Evolutionary conservation across 192 early-diverging fungal genomes (phyloP).

Genomic region (Coemansia reversa): DNA sequence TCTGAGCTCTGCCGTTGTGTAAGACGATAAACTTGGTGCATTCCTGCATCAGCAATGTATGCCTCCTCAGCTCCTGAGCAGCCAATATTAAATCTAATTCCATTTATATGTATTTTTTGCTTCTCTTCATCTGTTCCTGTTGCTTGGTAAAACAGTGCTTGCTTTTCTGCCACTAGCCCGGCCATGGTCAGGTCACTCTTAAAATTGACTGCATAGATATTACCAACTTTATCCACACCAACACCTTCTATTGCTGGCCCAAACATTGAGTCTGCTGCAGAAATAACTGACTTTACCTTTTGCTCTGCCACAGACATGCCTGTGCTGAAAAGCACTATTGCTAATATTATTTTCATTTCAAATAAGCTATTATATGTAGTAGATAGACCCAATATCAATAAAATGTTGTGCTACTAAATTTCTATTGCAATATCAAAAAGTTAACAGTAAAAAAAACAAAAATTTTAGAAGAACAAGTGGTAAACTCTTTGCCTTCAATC

Average conservation of each 20-base stretch:
- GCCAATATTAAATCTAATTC: conserved; percentile 48
- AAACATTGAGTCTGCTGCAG: conserved; percentile 28
- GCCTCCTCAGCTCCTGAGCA: conserved; percentile 27
- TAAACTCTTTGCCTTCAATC: too few relatives aligned
- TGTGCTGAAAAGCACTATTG: not conserved
- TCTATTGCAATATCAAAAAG: not conserved
- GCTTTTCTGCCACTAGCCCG: conserved; percentile 13
- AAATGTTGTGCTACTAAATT: not conserved
- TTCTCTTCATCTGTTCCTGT: not conserved
- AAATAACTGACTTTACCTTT: not conserved
- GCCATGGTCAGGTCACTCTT: conserved; percentile 17
- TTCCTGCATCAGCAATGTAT: conserved; percentile 41
- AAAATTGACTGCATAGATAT: conserved; percentile 54
- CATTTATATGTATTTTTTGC: conserved; percentile 46
- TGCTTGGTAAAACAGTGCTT: conserved; percentile 32
- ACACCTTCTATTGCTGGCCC: conserved; percentile 58
- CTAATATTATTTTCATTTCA: not conserved
- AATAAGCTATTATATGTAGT: not conserved
- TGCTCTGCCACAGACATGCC: not conserved
- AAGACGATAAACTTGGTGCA: conserved; percentile 45
- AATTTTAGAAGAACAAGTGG: too few relatives aligned
- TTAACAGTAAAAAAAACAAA: too few relatives aligned
- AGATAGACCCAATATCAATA: not conserved
- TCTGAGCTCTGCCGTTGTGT: conserved; percentile 6
- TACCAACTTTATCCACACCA: conserved; percentile 53